A percentile compares a stretch with the other conserved stretches of the same genome.
These are phyloP conservation scores for Fomitiporia mediterranea DNA, from an alignment of 1,284 basidiomycete species.

Conservation along the genomic window DNA sequence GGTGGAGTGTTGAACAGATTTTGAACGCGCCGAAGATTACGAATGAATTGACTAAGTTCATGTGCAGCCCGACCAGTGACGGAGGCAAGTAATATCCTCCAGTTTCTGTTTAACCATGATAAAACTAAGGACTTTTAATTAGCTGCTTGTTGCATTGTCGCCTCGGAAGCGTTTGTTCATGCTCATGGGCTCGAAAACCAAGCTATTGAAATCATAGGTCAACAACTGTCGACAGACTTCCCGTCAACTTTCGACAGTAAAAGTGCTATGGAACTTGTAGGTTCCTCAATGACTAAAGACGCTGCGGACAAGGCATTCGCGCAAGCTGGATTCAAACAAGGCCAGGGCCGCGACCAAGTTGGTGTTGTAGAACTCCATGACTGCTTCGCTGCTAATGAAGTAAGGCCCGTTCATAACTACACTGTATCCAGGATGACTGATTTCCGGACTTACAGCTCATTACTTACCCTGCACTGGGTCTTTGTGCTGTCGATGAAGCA, in stretches of 20 bases:
- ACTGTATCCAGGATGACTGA: neutral
- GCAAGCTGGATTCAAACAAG: constrained; percentile 62
- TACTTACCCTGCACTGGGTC: constrained; percentile 78
- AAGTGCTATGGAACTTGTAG: constrained; percentile 72
- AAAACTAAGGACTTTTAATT: constrained; percentile 18
- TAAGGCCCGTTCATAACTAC: constrained; percentile 25
- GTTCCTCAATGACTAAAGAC: constrained; percentile 68
- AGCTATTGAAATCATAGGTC: constrained; percentile 75
- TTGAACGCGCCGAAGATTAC: constrained; percentile 63
- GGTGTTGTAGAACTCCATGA: constrained; percentile 85
- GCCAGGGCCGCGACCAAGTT: constrained; percentile 68
- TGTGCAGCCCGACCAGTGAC: constrained; percentile 76
- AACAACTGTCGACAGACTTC: constrained; percentile 62
- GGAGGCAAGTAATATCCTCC: constrained; percentile 11
- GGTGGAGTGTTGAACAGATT: constrained; percentile 70
- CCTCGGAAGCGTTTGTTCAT: constrained; percentile 79
- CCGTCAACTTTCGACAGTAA: constrained; percentile 56
- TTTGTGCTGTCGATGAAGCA: constrained; percentile 67
- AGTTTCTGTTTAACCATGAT: constrained; percentile 37
- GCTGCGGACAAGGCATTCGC: constrained; percentile 70
- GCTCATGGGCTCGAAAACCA: constrained; percentile 76
- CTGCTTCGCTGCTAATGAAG: constrained; percentile 79
- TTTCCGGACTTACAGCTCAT: constrained; percentile 48
- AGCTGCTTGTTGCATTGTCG: constrained; percentile 76
- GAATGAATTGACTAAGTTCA: constrained; percentile 74